Conservation (phyloP, 2,329 filamentous ascomycete genomes). For the Phaeosphaeriaceae sp. region DNA sequence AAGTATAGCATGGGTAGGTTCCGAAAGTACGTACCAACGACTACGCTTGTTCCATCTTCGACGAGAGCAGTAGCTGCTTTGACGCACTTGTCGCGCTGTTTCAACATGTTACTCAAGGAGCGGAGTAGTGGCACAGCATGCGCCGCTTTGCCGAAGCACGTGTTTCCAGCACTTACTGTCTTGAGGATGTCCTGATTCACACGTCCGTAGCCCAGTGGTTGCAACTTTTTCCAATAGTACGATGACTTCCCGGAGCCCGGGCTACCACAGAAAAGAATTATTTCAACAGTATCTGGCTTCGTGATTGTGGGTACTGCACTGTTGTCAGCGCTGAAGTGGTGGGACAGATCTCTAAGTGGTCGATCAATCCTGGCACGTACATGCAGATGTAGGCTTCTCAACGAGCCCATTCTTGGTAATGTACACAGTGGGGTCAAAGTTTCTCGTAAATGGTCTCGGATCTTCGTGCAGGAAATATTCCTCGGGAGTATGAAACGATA, state of each 20-base stretch:
- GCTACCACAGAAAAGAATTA: constrained; percentile 86
- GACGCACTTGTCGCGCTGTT: constrained; percentile 68
- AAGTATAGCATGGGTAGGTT: neutral
- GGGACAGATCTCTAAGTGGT: constrained; percentile 18
- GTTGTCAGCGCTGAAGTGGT: constrained; percentile 26
- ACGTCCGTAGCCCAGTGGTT: constrained; percentile 80
- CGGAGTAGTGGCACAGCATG: constrained; percentile 32
- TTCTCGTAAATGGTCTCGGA: constrained; percentile 69
- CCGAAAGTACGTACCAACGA: constrained; percentile 68
- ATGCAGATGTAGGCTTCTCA: constrained; percentile 37
- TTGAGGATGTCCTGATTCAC: constrained; percentile 93
- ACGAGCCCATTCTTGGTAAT: constrained; percentile 24
- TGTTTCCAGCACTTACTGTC: constrained; percentile 56
- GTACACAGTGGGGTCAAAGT: constrained; percentile 71
- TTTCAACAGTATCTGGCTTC: constrained; percentile 71
- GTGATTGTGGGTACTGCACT: constrained; percentile 51
- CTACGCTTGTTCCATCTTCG: constrained; percentile 71
- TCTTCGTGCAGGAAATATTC: constrained; percentile 82
- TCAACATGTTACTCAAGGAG: constrained; percentile 42
- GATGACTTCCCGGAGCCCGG: constrained; percentile 92
- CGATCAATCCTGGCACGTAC: constrained; percentile 33
- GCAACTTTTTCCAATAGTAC: constrained; percentile 80
- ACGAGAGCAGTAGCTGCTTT: constrained; percentile 74
- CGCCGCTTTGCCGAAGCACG: constrained; percentile 17
- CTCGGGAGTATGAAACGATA: constrained; percentile 85